phyloP scores from a whole-genome alignment of 2,329 filamentous ascomycete genomes.

The Aspergillus tanneri region DNA sequence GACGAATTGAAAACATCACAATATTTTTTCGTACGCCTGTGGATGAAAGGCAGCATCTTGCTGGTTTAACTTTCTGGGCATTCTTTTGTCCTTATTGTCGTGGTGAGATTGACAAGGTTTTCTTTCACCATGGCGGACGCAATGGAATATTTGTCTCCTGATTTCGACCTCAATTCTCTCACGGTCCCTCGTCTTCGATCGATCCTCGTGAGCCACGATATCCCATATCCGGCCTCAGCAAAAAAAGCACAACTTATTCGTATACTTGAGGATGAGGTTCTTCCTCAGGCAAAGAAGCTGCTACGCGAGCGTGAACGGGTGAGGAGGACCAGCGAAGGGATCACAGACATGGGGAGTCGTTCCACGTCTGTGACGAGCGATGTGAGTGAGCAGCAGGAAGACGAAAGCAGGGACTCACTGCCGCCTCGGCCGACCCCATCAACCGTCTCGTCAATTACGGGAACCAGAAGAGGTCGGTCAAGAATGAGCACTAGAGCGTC shows the following conservation, averaged over 20 bases:
- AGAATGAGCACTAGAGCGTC: constrained; percentile 50
- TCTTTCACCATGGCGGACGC: constrained; percentile 53
- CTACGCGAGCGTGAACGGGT: constrained; percentile 72
- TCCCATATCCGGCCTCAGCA: constrained; percentile 80
- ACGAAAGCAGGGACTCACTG: constrained; percentile 48
- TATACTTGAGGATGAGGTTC: constrained; percentile 75
- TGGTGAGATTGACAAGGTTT: constrained; percentile 5
- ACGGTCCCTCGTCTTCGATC: constrained; percentile 87
- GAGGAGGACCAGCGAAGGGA: constrained; percentile 83
- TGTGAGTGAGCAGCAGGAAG: constrained; percentile 59
- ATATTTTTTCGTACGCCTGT: background rate
- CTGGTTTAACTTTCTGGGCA: background rate
- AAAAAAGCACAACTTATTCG: constrained; percentile 88
- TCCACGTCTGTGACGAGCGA: constrained; percentile 63
- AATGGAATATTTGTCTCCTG: constrained; percentile 78
- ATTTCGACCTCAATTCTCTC: constrained; percentile 78
- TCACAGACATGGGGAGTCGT: constrained; percentile 68
- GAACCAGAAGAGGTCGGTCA: constrained; percentile 54
- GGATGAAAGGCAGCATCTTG: too few relatives aligned
- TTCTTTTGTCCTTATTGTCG: background rate
- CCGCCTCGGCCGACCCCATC: constrained; percentile 50
- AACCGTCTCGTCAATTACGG: constrained; percentile 54
- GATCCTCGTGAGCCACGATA: constrained; percentile 84
- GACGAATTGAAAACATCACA: constrained; percentile 15
- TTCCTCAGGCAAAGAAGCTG: constrained; percentile 75